phyloP scores from a whole-genome alignment of 768 basidiomycete genomes.

The Lactarius psammicola region DNA sequence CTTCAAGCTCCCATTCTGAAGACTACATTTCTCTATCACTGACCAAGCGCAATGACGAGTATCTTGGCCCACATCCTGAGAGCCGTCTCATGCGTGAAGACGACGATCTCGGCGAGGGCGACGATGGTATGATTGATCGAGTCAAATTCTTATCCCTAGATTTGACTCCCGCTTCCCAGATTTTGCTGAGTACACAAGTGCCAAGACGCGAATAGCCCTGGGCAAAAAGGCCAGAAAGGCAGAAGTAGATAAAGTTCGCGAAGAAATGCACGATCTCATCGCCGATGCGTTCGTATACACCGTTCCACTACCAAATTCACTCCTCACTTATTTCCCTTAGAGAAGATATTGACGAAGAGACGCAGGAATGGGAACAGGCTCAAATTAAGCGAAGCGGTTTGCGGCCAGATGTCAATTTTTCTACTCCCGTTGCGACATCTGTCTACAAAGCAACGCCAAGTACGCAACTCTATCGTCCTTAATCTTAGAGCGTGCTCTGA shows the following conservation, averaged over 20 bases:
- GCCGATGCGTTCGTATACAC: slow-evolving; percentile 63
- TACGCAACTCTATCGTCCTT: slow-evolving; percentile 38
- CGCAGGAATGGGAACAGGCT: slow-evolving; percentile 80
- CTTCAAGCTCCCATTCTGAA: slow-evolving; percentile 42
- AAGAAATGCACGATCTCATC: slow-evolving; percentile 77
- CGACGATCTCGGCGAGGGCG: slow-evolving; percentile 84
- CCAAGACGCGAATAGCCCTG: slow-evolving; percentile 80
- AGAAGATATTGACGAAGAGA: slow-evolving; percentile 82
- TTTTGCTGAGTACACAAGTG: slow-evolving; percentile 83
- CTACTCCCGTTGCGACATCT: slow-evolving; percentile 46
- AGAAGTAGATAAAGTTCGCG: slow-evolving; percentile 64
- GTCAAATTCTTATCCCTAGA: neutral
- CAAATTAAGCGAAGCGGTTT: slow-evolving; percentile 77
- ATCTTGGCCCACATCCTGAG: slow-evolving; percentile 78
- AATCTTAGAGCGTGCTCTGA: slow-evolving; percentile 20
- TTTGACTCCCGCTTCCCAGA: slow-evolving; percentile 45
- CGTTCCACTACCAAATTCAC: neutral
- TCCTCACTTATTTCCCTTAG: slow-evolving; percentile 37
- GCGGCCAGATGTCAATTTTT: slow-evolving; percentile 39
- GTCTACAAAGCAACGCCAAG: slow-evolving; percentile 72
- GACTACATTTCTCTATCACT: slow-evolving; percentile 82
- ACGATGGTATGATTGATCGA: slow-evolving; percentile 60
- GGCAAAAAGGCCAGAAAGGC: slow-evolving; percentile 78
- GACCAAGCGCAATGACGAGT: slow-evolving; percentile 49
- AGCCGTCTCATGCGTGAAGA: slow-evolving; percentile 82